Evolutionary conservation across 176 grass and related monocot genomes (phyloP).

Genomic region (Melocanna baccifera): DNA sequence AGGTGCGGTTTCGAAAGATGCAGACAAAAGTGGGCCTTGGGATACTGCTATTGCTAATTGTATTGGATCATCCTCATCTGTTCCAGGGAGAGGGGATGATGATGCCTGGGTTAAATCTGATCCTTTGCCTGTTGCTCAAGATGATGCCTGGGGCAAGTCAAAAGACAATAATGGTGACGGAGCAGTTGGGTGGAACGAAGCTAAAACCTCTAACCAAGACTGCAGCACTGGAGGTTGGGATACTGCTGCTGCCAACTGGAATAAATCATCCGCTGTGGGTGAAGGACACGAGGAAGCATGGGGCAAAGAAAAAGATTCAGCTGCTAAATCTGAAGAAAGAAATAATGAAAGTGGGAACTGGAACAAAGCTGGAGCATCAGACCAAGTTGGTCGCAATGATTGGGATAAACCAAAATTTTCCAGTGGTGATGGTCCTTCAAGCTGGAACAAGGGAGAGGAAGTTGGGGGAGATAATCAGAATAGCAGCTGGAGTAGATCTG

Average conservation of each 20-base stretch:
- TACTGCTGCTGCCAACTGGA: conserved; percentile 27
- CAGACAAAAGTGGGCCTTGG: conserved; percentile 35
- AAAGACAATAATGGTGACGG: conserved; percentile 28
- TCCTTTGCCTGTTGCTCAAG: conserved; percentile 27
- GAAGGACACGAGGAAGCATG: conserved; percentile 26
- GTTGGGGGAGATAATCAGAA: conserved; percentile 30
- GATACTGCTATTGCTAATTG: conserved; percentile 23
- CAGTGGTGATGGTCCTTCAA: conserved; percentile 30
- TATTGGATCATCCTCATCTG: neutral
- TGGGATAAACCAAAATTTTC: conserved; percentile 45
- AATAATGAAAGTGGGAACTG: conserved; percentile 25
- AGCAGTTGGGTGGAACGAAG: conserved; percentile 31
- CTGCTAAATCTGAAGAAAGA: conserved; percentile 29
- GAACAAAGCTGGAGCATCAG: conserved; percentile 40
- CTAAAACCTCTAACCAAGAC: conserved; percentile 16
- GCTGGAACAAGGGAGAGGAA: conserved; percentile 49
- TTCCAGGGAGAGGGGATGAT: neutral
- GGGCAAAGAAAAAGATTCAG: conserved; percentile 35
- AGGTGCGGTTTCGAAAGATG: conserved; percentile 1
- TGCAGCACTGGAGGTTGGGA: conserved; percentile 29
- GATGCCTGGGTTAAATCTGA: conserved; percentile 42
- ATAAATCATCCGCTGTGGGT: conserved; percentile 20
- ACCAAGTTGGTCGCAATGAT: conserved; percentile 20
- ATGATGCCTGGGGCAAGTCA: conserved; percentile 48
- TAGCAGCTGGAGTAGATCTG: conserved; percentile 38